A percentile compares a stretch with the other conserved stretches of the same genome.
These are phyloP conservation scores for Excoecaria agallocha DNA, from an alignment of 345 rosid genomes.

Conservation along the genomic window DNA sequence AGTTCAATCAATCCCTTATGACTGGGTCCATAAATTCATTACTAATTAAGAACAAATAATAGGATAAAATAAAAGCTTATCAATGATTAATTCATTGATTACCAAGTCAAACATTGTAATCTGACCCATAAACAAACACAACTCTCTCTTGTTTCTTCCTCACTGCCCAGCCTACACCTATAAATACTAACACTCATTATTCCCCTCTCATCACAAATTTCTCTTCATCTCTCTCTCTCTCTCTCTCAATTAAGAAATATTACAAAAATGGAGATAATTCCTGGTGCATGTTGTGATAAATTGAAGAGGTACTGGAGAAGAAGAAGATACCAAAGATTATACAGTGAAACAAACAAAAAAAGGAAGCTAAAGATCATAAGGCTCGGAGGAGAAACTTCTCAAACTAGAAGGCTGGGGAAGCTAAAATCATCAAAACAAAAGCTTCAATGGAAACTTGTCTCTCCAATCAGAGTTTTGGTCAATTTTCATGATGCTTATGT, in stretches of 20 bases:
- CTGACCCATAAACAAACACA: neutral
- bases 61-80: no score
- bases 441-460: conserved; percentile 13
- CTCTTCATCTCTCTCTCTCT: neutral
- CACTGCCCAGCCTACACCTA: neutral
- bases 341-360: neutral
- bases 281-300: conserved; percentile 19
- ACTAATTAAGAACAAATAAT: no score
- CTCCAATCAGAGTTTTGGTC: conserved; percentile 30
- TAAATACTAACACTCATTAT: neutral
- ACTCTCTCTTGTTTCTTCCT: neutral
- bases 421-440: neutral
- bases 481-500: conserved; percentile 39
- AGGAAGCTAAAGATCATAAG: conserved; percentile 35
- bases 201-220: no score
- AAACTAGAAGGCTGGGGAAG: neutral
- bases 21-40: no score
- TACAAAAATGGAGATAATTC: conserved; percentile 24
- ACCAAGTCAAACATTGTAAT: neutral
- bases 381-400: conserved; percentile 23
- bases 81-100: neutral
- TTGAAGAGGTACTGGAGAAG: conserved; percentile 47
- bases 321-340: conserved; percentile 37
- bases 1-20: no score
- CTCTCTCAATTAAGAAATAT: neutral